Conservation (phyloP, 2,329 filamentous ascomycete species). For the Cercospora janseana region DNA sequence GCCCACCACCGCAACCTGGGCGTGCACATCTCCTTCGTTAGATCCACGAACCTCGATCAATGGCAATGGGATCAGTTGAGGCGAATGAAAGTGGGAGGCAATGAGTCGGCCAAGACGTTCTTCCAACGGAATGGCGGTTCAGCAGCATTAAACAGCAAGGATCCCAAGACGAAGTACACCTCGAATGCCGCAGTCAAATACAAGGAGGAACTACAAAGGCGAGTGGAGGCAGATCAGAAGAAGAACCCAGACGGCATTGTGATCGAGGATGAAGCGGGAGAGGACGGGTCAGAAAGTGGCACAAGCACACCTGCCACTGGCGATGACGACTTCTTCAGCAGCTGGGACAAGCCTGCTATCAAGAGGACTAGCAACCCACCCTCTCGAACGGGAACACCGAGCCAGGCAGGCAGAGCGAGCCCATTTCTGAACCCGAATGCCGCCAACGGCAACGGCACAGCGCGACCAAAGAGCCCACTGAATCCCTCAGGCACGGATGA, state of each 20-base stretch:
- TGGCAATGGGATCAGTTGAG: slow-evolving; percentile 99
- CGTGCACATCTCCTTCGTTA: slow-evolving; percentile 98
- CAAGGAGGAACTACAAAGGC: slow-evolving; percentile 90
- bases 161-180: slow-evolving; percentile 94
- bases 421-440: slow-evolving; percentile 76
- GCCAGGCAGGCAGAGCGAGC: slow-evolving; percentile 71
- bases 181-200: slow-evolving; percentile 93
- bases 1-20: slow-evolving; percentile 96
- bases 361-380: slow-evolving; percentile 93
- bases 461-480: slow-evolving; percentile 82
- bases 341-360: slow-evolving; percentile 96
- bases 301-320: slow-evolving; percentile 77
- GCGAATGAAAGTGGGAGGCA: slow-evolving; percentile 96
- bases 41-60: slow-evolving; percentile 93
- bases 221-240: slow-evolving; percentile 77
- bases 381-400: slow-evolving; percentile 83
- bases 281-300: slow-evolving; percentile 48
- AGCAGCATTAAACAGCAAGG: slow-evolving; percentile 91
- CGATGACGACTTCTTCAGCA: slow-evolving; percentile 90
- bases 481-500: slow-evolving; percentile 53
- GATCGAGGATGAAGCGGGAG: slow-evolving; percentile 67
- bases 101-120: slow-evolving; percentile 96
- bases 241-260: slow-evolving; percentile 86
- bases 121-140: slow-evolving; percentile 96
- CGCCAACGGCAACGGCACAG: slow-evolving; percentile 56